Evolutionary conservation across 306 rosid genomes (phyloP), one percentile per base, ranked within the genome.

Genomic region (Astragalus membranaceus): DNA sequence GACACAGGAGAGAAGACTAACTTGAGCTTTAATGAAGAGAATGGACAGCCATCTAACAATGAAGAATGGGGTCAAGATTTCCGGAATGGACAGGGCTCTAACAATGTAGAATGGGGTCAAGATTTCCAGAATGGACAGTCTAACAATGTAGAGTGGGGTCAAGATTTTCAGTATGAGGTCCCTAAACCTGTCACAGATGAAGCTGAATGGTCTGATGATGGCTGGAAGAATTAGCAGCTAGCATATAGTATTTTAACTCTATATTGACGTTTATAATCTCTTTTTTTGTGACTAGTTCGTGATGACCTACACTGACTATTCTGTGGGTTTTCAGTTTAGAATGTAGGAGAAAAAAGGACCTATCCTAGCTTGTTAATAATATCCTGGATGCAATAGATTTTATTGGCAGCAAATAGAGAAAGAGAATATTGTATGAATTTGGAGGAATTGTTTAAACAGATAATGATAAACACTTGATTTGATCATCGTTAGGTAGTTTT

Each of bases 171-270:
- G 54, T 17, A 72, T 5, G 89, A 80, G 48, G 35, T 66, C 50
- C 79, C 85, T 39, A 64, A 69, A 63, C 87, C 92, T 74, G 80
- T 15, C 13, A 74, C 69, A 0, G 79, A 87, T 66, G 95, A 91
- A 78, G 87, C 79, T 50, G 96, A 88, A 65, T 91, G 96, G 97
- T 84, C 92, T 63, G 99, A 90, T 83, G 92, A 92, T 83, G 95
- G 95, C 63, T 87, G 98, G 97, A 88, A 69, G 97, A 88, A 69
- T 47, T 71, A 65, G 58, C 66, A 26, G 30, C 17, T 44, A 64
- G 54, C 51, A 35, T 43, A 44, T 49, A 1, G n/a, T 55, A 30
- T 57, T 46, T 48, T 15, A 15, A 29, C 10, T 46, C 33, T 36
- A 52, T 50, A 74, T 48, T 33, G 10, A 8, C 36, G 1, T 56